phyloP scores from a whole-genome alignment of 768 basidiomycete species.

The Boletus vermiculosoides region DNA sequence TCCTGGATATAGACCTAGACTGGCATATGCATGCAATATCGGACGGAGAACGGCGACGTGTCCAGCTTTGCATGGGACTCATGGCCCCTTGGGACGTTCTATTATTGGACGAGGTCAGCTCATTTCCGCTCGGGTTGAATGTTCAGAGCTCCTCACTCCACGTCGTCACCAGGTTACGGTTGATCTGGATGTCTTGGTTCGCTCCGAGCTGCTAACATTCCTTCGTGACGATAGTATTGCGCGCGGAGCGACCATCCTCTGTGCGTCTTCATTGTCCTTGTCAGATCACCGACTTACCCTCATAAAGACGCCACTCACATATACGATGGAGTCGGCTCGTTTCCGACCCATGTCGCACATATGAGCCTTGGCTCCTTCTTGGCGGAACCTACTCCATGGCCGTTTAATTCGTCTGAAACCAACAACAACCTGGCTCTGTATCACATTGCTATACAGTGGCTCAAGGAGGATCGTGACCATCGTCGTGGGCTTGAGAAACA shows the following conservation, averaged over 20 bases:
- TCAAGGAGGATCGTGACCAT: slow-evolving; percentile 75
- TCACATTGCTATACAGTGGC: slow-evolving; percentile 78
- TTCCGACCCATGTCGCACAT: slow-evolving; percentile 92
- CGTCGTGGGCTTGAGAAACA: slow-evolving; percentile 56
- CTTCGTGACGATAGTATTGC: slow-evolving; percentile 76
- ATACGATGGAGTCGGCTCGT: slow-evolving; percentile 87
- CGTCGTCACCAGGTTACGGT: slow-evolving; percentile 73
- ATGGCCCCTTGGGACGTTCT: slow-evolving; percentile 95
- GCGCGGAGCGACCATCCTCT: slow-evolving; percentile 86
- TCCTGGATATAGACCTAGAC: slow-evolving; percentile 92
- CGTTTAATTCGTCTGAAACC: slow-evolving; percentile 35
- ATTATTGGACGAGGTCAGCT: slow-evolving; percentile 83
- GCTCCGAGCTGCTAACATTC: slow-evolving; percentile 86
- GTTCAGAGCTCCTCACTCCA: slow-evolving; percentile 5
- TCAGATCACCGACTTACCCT: slow-evolving; percentile 5
- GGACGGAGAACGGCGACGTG: slow-evolving; percentile 90
- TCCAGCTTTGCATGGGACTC: slow-evolving; percentile 94
- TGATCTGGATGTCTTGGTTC: slow-evolving; percentile 93
- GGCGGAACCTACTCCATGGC: slow-evolving; percentile 70
- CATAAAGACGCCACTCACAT: slow-evolving; percentile 90
- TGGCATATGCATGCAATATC: slow-evolving; percentile 97
- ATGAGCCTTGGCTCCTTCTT: slow-evolving; percentile 82
- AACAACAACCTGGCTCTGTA: slow-evolving; percentile 48
- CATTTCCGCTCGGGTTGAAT: neutral
- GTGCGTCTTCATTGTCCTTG: slow-evolving; percentile 40